Conservation (phyloP, 169 alveolate species). For the Cryptosporidium sp. region DNA sequence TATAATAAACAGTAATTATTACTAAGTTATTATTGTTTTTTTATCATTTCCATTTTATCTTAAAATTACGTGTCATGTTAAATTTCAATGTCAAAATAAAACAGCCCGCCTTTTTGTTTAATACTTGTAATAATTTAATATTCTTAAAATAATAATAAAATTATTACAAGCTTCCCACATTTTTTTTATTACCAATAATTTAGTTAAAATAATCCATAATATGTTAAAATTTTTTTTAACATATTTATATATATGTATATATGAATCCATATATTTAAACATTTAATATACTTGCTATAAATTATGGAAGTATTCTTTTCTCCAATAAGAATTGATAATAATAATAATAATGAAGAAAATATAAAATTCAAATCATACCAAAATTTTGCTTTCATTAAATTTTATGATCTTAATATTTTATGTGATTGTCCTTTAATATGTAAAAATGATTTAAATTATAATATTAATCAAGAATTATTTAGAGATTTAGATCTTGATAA, state of each 20-base stretch:
- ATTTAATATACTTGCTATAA: background rate
- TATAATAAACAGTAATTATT: too few species aligned
- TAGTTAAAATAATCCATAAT: background rate
- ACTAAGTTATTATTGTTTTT: too few species aligned
- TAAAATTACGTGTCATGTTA: conserved; percentile 1
- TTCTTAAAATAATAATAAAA: background rate
- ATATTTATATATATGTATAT: too few species aligned
- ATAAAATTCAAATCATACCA: conserved; percentile 22
- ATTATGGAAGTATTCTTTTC: conserved; percentile 63
- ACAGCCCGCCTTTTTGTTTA: background rate
- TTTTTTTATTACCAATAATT: background rate
- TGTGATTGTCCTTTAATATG: conserved; percentile 69
- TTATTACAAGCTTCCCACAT: background rate
- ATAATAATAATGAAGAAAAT: background rate
- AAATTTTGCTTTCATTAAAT: conserved; percentile 28
- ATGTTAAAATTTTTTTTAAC: background rate
- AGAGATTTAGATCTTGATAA: conserved; percentile 38
- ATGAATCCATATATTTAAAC: background rate
- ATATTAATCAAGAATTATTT: conserved; percentile 17
- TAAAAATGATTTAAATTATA: conserved; percentile 30
- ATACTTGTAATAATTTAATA: too few species aligned
- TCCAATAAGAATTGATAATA: conserved; percentile 8
- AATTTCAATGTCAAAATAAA: conserved; percentile 2
- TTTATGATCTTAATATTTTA: conserved; percentile 65
- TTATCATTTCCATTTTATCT: background rate